phyloP scores from a whole-genome alignment of 257 asterid genomes.

The Perilla frutescens region DNA sequence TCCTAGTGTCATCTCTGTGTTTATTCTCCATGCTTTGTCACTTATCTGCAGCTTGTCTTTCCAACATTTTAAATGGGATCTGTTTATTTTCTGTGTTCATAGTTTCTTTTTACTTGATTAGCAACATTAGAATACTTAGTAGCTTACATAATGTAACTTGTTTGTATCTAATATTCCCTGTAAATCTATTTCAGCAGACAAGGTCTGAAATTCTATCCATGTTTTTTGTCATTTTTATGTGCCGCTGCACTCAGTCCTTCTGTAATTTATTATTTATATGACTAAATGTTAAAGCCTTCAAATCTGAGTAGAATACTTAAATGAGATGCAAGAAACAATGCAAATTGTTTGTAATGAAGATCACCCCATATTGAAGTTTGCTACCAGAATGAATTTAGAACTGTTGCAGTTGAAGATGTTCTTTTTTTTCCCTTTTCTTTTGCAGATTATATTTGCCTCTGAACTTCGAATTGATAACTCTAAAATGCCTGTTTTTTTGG shows the following conservation, averaged over 20 bases:
- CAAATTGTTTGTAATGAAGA: conserved; percentile 10
- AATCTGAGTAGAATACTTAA: not conserved
- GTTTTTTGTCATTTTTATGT: not conserved
- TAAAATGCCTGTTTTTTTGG: conserved; percentile 17
- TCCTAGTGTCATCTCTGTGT: conserved; percentile 12
- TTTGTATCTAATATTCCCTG: conserved; percentile 22
- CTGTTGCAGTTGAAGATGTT: not conserved
- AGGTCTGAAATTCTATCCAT: not conserved
- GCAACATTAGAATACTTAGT: not conserved
- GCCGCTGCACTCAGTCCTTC: not conserved
- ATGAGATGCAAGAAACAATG: conserved; percentile 20
- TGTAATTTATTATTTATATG: not conserved
- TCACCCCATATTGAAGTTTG: conserved; percentile 1
- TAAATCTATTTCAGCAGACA: conserved; percentile 4
- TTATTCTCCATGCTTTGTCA: conserved; percentile 26
- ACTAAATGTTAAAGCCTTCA: not conserved
- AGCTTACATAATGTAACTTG: not conserved
- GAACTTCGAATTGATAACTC: conserved; percentile 12
- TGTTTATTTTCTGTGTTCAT: conserved; percentile 6
- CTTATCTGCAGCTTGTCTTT: conserved; percentile 22
- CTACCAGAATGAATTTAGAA: conserved; percentile 2
- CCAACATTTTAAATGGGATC: conserved; percentile 17
- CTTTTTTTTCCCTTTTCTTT: too few species aligned
- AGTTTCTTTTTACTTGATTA: conserved; percentile 3
- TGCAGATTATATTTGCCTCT: not conserved